A percentile compares a stretch with the other conserved stretches of the same genome.
These are phyloP conservation scores for Sporothrix euskadiensis DNA, from an alignment of 2,329 filamentous ascomycete genomes.

Conservation along the genomic window DNA sequence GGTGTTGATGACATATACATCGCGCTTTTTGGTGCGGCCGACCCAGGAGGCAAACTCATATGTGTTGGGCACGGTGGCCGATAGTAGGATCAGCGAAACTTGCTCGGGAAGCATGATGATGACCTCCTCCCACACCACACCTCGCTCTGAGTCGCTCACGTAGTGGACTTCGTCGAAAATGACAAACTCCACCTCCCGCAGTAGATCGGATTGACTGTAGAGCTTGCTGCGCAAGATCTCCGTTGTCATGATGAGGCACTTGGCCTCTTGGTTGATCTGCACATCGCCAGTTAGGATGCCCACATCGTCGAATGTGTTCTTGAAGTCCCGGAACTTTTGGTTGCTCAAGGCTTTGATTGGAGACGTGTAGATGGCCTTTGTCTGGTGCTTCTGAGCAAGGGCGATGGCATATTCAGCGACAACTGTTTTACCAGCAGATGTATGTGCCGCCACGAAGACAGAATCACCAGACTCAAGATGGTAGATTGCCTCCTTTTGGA, in stretches of 20 bases:
- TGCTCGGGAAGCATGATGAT: conserved; percentile 99
- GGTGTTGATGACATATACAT: conserved; percentile 98
- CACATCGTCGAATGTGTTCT: conserved; percentile 87
- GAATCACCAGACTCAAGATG: conserved; percentile 96
- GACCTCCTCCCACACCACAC: conserved; percentile 98
- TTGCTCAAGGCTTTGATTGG: conserved; percentile 98
- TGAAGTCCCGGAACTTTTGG: conserved; percentile 96
- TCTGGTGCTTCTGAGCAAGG: conserved; percentile 97
- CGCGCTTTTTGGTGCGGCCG: conserved; percentile 94
- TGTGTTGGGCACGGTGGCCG: conserved; percentile 95
- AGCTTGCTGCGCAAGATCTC: conserved; percentile 98
- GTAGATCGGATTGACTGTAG: conserved; percentile 91
- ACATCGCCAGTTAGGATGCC: conserved; percentile 97
- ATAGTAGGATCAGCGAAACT: conserved; percentile 90
- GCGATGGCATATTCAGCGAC: conserved; percentile 98
- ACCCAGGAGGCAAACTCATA: conserved; percentile 99
- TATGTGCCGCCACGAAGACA: conserved; percentile 96
- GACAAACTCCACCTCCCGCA: conserved; percentile 96
- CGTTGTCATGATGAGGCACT: conserved; percentile 98
- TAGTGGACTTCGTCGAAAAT: conserved; percentile 99
- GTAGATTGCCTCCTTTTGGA: conserved; percentile 98
- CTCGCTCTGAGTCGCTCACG: conserved; percentile 92
- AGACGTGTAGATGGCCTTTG: conserved; percentile 97
- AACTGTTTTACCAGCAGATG: conserved; percentile 95
- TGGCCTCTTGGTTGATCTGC: conserved; percentile 95